phyloP scores from a whole-genome alignment of 352 stramenopile species.

The Pythium aphanidermatum region DNA sequence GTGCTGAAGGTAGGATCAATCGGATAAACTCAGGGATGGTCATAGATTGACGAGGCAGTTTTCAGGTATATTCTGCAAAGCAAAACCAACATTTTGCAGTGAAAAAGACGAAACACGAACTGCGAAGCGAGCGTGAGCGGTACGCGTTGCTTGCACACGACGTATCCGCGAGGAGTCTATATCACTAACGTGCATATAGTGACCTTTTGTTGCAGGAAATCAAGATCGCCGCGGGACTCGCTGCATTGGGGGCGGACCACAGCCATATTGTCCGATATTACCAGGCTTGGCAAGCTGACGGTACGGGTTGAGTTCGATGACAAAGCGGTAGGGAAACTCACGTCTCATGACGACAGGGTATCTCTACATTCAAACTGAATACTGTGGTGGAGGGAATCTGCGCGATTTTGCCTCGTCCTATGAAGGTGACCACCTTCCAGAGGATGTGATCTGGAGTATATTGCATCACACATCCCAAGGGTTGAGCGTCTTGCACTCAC shows the following conservation, averaged over 20 bases:
- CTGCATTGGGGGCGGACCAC: slow-evolving; percentile 32
- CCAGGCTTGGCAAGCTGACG: slow-evolving; percentile 92
- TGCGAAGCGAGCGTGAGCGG: slow-evolving; percentile 75
- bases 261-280: slow-evolving; percentile 92
- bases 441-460: slow-evolving; percentile 69
- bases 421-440: slow-evolving; percentile 28
- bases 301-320: too few species aligned
- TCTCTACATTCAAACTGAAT: slow-evolving; percentile 93
- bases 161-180: too few species aligned
- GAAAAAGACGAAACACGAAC: slow-evolving; percentile 75
- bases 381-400: slow-evolving; percentile 88
- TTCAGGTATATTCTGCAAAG: slow-evolving; percentile 37
- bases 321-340: too few species aligned
- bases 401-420: slow-evolving; percentile 51
- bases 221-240: slow-evolving; percentile 36
- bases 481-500: slow-evolving; percentile 85
- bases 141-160: slow-evolving; percentile 10
- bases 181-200: too few species aligned
- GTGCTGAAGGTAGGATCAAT: slow-evolving; percentile 57
- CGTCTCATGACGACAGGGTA: slow-evolving; percentile 39
- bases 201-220: slow-evolving; percentile 65
- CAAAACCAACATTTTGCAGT: slow-evolving; percentile 45
- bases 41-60: too few species aligned
- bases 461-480: slow-evolving; percentile 65
- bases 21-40: too few species aligned